These are phyloP conservation scores for Rhypophila decipiens DNA, from an alignment of 495 filamentous ascomycete genomes.

Conservation along the genomic window DNA sequence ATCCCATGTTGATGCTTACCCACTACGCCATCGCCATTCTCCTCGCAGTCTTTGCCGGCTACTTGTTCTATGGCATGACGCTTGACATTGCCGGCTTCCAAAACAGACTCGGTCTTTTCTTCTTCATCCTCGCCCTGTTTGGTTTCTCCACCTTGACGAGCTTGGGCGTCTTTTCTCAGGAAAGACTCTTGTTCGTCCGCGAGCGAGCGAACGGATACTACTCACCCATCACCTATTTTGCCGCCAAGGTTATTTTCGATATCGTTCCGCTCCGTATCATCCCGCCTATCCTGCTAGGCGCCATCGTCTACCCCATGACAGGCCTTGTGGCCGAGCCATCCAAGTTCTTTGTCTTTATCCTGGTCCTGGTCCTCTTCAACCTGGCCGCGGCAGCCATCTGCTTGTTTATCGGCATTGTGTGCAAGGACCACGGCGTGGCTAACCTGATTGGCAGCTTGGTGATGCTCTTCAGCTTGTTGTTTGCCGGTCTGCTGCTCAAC, in stretches of 20 bases:
- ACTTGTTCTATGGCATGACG: constrained; percentile 91
- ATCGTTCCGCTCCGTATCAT: constrained; percentile 90
- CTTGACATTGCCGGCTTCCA: constrained; percentile 97
- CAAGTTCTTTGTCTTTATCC: constrained; percentile 85
- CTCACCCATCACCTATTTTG: constrained; percentile 92
- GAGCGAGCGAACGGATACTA: constrained; percentile 98
- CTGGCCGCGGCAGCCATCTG: constrained; percentile 88
- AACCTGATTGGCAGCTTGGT: constrained; percentile 92
- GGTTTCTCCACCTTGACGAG: constrained; percentile 94
- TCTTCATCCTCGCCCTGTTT: constrained; percentile 93
- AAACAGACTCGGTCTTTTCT: constrained; percentile 95
- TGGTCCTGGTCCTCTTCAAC: constrained; percentile 93
- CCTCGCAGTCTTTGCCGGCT: constrained; percentile 88
- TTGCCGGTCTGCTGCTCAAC: constrained; percentile 89
- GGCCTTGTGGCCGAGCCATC: constrained; percentile 78
- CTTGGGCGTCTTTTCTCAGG: constrained; percentile 87
- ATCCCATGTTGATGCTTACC: constrained; percentile 97
- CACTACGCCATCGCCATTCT: constrained; percentile 99
- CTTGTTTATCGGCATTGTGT: constrained; percentile 92
- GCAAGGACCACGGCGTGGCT: constrained; percentile 85
- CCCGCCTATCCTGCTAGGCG: constrained; percentile 93
- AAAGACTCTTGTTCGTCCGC: constrained; percentile 86
- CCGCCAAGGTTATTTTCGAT: constrained; percentile 90
- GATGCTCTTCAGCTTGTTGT: constrained; percentile 95
- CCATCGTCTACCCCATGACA: constrained; percentile 95